Evolutionary conservation across 108 stramenopile genomes (phyloP), one percentile per base, ranked within the genome.

Genomic region (Skeletonema menzelii): DNA sequence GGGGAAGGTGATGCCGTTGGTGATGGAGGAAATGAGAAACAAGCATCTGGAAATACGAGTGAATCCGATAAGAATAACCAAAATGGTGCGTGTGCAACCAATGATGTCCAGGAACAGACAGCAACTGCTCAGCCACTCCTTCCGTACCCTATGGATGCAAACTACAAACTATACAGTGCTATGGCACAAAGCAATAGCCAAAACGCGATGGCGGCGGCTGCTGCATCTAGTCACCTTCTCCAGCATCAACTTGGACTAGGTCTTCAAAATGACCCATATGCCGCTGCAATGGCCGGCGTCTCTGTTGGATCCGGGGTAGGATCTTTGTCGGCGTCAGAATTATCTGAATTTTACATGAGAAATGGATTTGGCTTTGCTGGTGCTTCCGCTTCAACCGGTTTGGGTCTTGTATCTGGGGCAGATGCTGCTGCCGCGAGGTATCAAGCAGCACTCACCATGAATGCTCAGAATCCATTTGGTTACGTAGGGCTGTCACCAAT

Each of bases 141-240:
- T 7, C 55, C 55, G 15, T 60, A 70, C 44, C 70, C 76, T 63
- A 55, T 61, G 31, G 72, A 84, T 56, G 49, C 65, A 28, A 53
- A 49, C 27, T 67, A 35, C 47, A 35, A 56, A 38, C 15, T 68
- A 5, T 57, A 57, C 57, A 68, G 27, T 57, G 53, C 67, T 7
- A 58, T 68, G 65, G 28, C 65, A 34, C 65, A 67, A 53, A 32
- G 32, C 37, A 56, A 57, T 37, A 68, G 56, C 19, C 67, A 68
- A 28, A 66, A 44, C n/a, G 69, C 78, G 19, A 63, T 75, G 22
- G 74, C 80, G 2, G 82, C 82, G 17, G 82, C 76, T 42, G 75
- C 82, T 11, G 76, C 72, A 14, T 76, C 73, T 24, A 58, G 22
- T 14, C 67, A 58, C 58, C 53, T 60, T 12, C 67, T 35, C 17